Percentiles rank a stretch among this genome's conserved stretches.
phyloP scores from a whole-genome alignment of 2,329 filamentous ascomycete species.

The Sclerotinia minor region DNA sequence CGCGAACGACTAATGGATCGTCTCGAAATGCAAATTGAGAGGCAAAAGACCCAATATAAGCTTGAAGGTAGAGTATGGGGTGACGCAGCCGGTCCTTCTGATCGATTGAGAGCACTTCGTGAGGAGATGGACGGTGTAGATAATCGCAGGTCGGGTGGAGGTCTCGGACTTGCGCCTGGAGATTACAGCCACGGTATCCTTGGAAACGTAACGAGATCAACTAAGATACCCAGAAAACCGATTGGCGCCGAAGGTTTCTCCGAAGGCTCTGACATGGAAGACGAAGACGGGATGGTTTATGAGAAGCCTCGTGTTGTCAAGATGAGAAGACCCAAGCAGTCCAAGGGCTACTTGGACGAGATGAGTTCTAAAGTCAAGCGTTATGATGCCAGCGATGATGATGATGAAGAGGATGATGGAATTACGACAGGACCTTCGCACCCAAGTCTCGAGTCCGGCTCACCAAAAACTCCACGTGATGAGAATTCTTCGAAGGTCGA shows the following conservation, averaged over 20 bases:
- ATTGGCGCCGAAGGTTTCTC: conserved; percentile 44
- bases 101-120: conserved; percentile 84
- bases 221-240: conserved; percentile 57
- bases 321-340: conserved; percentile 67
- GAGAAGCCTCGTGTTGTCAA: conserved; percentile 77
- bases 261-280: conserved; percentile 42
- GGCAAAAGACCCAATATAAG: conserved; percentile 97
- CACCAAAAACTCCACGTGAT: conserved; percentile 54
- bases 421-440: conserved; percentile 74
- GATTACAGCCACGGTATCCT: conserved; percentile 73
- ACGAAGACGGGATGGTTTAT: conserved; percentile 56
- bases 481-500: conserved; percentile 32
- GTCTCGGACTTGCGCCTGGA: conserved; percentile 50
- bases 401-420: conserved; percentile 54
- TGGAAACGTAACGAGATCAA: conserved; percentile 66
- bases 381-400: conserved; percentile 56
- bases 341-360: conserved; percentile 63
- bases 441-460: conserved; percentile 69
- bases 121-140: conserved; percentile 84
- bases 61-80: conserved; percentile 91
- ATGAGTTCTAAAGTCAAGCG: conserved; percentile 74
- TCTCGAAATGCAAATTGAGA: conserved; percentile 90
- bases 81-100: conserved; percentile 79
- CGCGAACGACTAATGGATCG: conserved; percentile 90
- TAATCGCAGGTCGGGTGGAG: conserved; percentile 42